Percentiles rank a stretch among this genome's conserved stretches.
These are phyloP conservation scores for Globisporangium viniferum DNA, from an alignment of 352 stramenopile genomes.

Conservation along the genomic window DNA sequence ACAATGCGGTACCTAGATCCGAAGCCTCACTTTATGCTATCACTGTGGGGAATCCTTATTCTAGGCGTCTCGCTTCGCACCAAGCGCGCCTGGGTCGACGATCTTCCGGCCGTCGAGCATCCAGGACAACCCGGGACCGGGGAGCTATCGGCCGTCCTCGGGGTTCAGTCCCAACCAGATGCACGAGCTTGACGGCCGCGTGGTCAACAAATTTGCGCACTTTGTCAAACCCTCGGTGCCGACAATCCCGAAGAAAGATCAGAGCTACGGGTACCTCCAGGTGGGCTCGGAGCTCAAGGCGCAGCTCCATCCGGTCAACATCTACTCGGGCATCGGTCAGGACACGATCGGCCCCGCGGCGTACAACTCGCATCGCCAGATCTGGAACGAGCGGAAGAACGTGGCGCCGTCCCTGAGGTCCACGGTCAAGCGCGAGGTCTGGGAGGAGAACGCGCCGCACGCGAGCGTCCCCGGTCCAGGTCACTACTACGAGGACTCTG, in stretches of 20 bases:
- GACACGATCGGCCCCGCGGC: conserved; percentile 72
- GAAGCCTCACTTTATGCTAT: neutral
- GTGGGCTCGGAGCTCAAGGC: conserved; percentile 36
- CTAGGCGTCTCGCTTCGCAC: conserved; percentile 71
- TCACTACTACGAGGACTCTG: conserved; percentile 38
- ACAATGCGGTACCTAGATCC: neutral
- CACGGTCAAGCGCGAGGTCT: conserved; percentile 72
- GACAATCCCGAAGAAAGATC: conserved; percentile 66
- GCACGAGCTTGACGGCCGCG: conserved; percentile 7
- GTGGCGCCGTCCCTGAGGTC: conserved; percentile 60
- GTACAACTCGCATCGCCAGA: conserved; percentile 48
- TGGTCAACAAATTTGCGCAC: conserved; percentile 34
- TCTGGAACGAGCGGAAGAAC: conserved; percentile 73
- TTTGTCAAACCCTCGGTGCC: conserved; percentile 57
- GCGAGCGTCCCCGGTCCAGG: conserved; percentile 53
- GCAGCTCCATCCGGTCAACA: conserved; percentile 36
- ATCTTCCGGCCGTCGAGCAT: conserved; percentile 63
- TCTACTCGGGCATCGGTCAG: conserved; percentile 67
- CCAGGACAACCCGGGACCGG: conserved; percentile 71
- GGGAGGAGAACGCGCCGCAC: conserved; percentile 56
- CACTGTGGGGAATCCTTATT: neutral
- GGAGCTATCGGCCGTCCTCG: conserved; percentile 34
- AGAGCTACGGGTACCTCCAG: conserved; percentile 71
- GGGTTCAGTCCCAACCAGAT: conserved; percentile 28
- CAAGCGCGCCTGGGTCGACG: conserved; percentile 64